Evolutionary conservation across 306 rosid genomes (phyloP), one percentile per base, ranked within the genome.

Genomic region (Comarum palustre): DNA sequence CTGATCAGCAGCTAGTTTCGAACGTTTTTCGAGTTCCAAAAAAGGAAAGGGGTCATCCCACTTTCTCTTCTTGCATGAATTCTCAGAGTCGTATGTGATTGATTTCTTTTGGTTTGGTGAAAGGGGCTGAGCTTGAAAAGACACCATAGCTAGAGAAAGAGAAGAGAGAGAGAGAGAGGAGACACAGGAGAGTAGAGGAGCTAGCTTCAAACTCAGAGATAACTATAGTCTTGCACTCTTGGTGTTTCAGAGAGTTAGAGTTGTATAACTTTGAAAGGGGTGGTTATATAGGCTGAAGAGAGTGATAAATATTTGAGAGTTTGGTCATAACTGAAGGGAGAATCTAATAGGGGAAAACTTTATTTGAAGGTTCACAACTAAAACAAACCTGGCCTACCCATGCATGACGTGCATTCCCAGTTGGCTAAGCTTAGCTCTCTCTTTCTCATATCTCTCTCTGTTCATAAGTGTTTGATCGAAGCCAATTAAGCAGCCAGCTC

Each of bases 61-160:
- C 76, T 87, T 91, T 75, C 96, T 85, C 84, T 89, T 91, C 82
- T 80, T 87, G 8, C 91, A 80, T 2, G 86, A 76, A 61, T 79
- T 57, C 77, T 87, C 87, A 4, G 82, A 69, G 12, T 84, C 90
- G 12, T 84, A 89, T 41, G 86, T 72, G 51, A 78, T 79, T 69
- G 79, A 74, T 65, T 58, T 68, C 57, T 69, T 76, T 20, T 84
- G 92, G 65, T 65, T 78, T 77, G 84, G 87, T n/a, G 88, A 32
- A 60, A 86, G 81, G 13, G 85, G 79, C 32, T 74, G 81, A 76
- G 77, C 31, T 79, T 86, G 89, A 62, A 87, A 77, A 29, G 96
- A 84, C 34, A 89, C 90, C 97, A 91, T 89, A 12, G 75, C 43
- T 48, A 36, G 71, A 65, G 4, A 24, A 25, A 42, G 29, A 15